Evolutionary conservation across 441 rosid genomes (phyloP).

Genomic region (Oxalis stricta): DNA sequence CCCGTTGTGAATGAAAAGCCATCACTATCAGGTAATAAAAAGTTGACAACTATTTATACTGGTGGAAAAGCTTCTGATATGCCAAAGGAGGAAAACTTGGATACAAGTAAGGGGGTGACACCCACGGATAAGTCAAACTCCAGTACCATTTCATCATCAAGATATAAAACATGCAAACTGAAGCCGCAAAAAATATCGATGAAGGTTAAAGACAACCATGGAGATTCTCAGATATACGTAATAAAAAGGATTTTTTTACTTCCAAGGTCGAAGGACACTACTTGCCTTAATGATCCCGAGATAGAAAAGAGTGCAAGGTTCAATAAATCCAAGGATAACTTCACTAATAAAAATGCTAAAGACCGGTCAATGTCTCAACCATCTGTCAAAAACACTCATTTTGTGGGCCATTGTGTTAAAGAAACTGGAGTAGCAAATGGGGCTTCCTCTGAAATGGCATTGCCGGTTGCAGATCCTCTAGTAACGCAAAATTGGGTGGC

Average conservation of each 20-base stretch:
- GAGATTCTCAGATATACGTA: no score
- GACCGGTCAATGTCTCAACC: constrained; percentile 10
- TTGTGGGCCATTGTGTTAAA: constrained; percentile 10
- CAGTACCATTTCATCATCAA: constrained; percentile 12
- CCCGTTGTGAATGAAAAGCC: constrained; percentile 18
- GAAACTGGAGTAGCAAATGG: constrained; percentile 17
- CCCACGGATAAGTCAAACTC: constrained; percentile 12
- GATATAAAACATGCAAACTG: constrained; percentile 14
- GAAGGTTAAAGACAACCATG: constrained; percentile 13
- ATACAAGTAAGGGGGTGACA: constrained; percentile 13
- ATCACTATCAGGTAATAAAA: constrained; percentile 19
- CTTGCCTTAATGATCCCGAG: constrained; percentile 9
- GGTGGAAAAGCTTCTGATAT: constrained; percentile 10
- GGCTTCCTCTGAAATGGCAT: constrained; percentile 19
- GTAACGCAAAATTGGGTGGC: constrained; percentile 42
- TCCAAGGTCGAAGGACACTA: constrained; percentile 16
- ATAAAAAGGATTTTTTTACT: no score
- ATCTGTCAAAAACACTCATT: constrained; percentile 18
- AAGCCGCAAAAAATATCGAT: constrained; percentile 23
- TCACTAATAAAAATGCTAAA: constrained; percentile 14
- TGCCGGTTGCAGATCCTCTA: constrained; percentile 16
- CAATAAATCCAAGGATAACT: constrained; percentile 20
- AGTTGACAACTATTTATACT: constrained; percentile 19
- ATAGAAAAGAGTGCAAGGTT: constrained; percentile 11
- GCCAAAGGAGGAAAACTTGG: constrained; percentile 16